Evolutionary conservation across 495 filamentous ascomycete genomes (phyloP), one percentile per base, ranked within the genome.

Genomic region (Trichoderma orchidacearum): DNA sequence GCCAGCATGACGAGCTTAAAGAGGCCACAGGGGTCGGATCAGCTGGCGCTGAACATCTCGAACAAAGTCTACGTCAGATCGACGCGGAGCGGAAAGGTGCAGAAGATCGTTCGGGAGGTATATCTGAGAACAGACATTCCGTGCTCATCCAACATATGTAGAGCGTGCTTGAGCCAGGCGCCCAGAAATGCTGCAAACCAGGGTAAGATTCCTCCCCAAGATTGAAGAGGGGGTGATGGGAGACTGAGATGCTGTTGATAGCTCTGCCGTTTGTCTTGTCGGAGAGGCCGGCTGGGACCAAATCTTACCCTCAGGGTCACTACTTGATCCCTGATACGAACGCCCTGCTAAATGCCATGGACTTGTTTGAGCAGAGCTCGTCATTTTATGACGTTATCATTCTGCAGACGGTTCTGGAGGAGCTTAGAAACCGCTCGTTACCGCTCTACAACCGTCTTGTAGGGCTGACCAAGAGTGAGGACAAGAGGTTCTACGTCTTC

Each of bases 311-410:
- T 6, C 80, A 86, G 65, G 93, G 94, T 51, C 94, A 97, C 66
- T 98, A 98, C 66, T 79, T 98, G 17, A 79, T 97, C 12, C 93
- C 93, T 15, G 93, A 98, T 69, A 97, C 93, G 48, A 98, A 98
- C 78, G 91, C 86, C 58, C 84, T 98, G 38, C 80, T 98, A 38
- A 93, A 86, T 68, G 92, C 87, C 60, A 95, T 97, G 87, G 93
- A 98, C 66, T 72, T 96, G 25, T 94, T 97, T 62, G 93, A 98
- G 71, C 86, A 94, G 60, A 85, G 84, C 31, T 84, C 85, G 9
- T 89, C 87, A 7, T 96, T 98, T 62, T 89, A 92, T 69, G 93
- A 98, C 70, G 93, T 97, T 18, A 80, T 98, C 54, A 85, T 98
- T 36, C 79, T 97, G 41, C 94, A 98, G 67, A 94, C 90, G 1